phyloP scores from a whole-genome alignment of 495 filamentous ascomycete genomes.

The Jackrogersella multiformis region DNA sequence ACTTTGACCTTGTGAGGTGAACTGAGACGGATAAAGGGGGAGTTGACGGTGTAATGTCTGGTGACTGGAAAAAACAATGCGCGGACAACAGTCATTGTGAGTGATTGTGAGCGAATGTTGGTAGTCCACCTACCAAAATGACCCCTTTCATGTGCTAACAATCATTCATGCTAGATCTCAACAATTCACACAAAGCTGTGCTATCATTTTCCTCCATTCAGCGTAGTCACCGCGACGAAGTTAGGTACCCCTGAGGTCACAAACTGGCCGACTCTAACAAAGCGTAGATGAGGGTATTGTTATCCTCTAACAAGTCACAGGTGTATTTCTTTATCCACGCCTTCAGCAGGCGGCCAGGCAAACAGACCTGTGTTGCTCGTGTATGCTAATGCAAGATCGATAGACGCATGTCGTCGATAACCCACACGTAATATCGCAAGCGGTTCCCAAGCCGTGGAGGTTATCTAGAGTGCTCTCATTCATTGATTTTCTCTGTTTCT shows the following conservation, averaged over 20 bases:
- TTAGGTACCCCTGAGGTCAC: not conserved
- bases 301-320: not conserved
- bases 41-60: not conserved
- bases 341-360: not conserved
- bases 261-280: too few relatives aligned
- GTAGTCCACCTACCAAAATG: not conserved
- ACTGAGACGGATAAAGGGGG: not conserved
- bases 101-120: not conserved
- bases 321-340: not conserved
- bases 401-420: not conserved
- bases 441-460: too few relatives aligned
- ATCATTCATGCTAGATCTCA: not conserved
- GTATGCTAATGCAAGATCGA: too few relatives aligned
- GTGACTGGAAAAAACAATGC: not conserved
- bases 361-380: not conserved
- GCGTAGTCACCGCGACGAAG: not conserved
- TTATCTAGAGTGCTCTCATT: slow-evolving; percentile 3
- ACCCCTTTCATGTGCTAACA: not conserved
- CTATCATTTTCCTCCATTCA: not conserved
- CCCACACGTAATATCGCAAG: not conserved
- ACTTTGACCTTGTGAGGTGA: slow-evolving; percentile 7
- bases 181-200: not conserved
- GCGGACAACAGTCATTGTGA: not conserved
- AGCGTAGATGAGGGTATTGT: not conserved
- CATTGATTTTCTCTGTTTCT: not conserved